Percentiles rank a stretch among this genome's conserved stretches.
These are phyloP conservation scores for Fusarium palustre DNA, from an alignment of 2,329 filamentous ascomycete species.

Conservation along the genomic window DNA sequence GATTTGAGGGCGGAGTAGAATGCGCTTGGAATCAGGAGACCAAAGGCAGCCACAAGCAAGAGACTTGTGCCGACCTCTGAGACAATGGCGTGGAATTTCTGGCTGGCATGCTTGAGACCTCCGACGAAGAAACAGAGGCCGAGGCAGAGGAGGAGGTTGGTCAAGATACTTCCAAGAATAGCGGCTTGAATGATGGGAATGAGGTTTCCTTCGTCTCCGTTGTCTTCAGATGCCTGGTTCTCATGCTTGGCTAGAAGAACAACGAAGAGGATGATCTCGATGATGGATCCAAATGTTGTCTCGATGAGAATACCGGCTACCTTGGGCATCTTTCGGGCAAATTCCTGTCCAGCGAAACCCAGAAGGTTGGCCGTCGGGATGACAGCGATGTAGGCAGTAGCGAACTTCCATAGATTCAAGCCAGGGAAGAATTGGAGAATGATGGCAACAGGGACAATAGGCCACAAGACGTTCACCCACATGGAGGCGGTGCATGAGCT, in stretches of 20 bases:
- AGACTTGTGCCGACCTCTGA: constrained; percentile 75
- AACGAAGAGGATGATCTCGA: constrained; percentile 77
- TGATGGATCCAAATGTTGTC: constrained; percentile 69
- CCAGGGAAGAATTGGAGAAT: constrained; percentile 54
- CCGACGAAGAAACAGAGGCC: constrained; percentile 76
- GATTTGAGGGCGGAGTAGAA: constrained; percentile 53
- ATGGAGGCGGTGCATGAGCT: constrained; percentile 59
- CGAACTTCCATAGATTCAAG: constrained; percentile 59
- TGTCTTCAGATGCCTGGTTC: constrained; percentile 13
- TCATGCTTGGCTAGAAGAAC: constrained; percentile 63
- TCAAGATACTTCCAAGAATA: constrained; percentile 75
- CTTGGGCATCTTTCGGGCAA: constrained; percentile 74
- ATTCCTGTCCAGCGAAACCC: constrained; percentile 64
- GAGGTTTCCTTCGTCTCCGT: constrained; percentile 52
- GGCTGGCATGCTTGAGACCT: constrained; percentile 68
- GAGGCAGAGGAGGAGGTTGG: constrained; percentile 74
- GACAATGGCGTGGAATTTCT: constrained; percentile 73
- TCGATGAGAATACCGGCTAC: constrained; percentile 66
- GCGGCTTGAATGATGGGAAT: constrained; percentile 75
- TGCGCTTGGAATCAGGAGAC: constrained; percentile 52
- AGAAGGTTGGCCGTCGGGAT: constrained; percentile 62
- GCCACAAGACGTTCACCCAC: constrained; percentile 62
- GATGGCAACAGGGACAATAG: constrained; percentile 60
- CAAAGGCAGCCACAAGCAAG: constrained; percentile 68
- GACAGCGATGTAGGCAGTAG: constrained; percentile 61